A percentile compares a stretch with the other conserved stretches of the same genome.
Conservation (phyloP, 2,329 filamentous ascomycete species). For the Raffaelea ambrosiae region DNA sequence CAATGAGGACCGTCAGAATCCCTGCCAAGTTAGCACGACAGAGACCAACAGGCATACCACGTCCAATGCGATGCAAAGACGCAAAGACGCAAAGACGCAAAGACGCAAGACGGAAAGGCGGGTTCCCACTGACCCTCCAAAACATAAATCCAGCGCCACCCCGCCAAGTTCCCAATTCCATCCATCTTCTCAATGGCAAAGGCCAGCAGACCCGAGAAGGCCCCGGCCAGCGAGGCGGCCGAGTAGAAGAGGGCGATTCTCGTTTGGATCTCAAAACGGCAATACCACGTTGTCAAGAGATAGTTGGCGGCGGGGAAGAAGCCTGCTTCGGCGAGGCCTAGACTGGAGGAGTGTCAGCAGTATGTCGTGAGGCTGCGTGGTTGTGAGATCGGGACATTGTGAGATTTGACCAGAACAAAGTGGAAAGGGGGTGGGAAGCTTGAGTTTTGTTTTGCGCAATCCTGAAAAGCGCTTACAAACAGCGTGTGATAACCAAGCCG, state of each 20-base stretch:
- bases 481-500: constrained; percentile 38
- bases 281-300: constrained; percentile 10
- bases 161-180: constrained; percentile 34
- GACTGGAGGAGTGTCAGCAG: constrained; percentile 7
- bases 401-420: too few species aligned
- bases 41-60: too few species aligned
- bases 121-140: too few species aligned
- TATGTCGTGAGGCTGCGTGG: background rate
- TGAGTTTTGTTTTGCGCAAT: too few species aligned
- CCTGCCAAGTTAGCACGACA: constrained; percentile 20
- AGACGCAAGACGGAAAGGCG: too few species aligned
- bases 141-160: constrained; percentile 66
- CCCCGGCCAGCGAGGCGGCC: constrained; percentile 9
- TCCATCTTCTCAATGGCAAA: constrained; percentile 11
- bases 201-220: constrained; percentile 11
- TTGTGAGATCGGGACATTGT: too few species aligned
- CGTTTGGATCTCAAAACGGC: constrained; percentile 10
- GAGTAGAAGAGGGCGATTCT: constrained; percentile 11
- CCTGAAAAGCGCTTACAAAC: constrained; percentile 37
- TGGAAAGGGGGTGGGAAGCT: too few species aligned
- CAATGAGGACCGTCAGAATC: constrained; percentile 56
- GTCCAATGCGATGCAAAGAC: too few species aligned
- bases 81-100: too few species aligned
- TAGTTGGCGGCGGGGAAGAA: constrained; percentile 7
- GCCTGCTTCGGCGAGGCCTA: constrained; percentile 50